Evolutionary conservation across 202 grass and related monocot species (phyloP), one percentile per base, ranked within the genome.

Genomic region (Panicum hallii): DNA sequence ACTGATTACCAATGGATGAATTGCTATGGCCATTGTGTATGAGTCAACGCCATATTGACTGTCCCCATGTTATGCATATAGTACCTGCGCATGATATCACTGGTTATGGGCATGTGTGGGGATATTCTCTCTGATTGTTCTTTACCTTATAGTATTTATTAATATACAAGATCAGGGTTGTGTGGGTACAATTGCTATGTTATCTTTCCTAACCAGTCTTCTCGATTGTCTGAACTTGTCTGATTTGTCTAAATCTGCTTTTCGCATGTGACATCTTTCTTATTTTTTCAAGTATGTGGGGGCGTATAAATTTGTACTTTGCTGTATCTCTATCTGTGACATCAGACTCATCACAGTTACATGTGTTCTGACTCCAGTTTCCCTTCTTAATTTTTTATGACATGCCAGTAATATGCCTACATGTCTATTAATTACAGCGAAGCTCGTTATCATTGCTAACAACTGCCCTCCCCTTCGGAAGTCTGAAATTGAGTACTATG

Each of bases 401-500:
- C 19, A 3, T 14, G 5, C 64, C 5, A 79, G 12, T 36, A 45
- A 85, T 78, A 11, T 47, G 16, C 79, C 75, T 9, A 48, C 46
- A 14, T 86, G 3, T 15, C 7, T 73, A 10, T 74, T 71, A 8
- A 22, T 72, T 85, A 8, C 89, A 91, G 89, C 88, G 9, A 94
- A 94, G 82, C 87, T 94, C 19, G 85, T 94, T 43, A 89, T 94
- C 64, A 89, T 94, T 78, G 70, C 83, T 67, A 94, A 91, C 83
- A 94, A 94, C 32, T 94, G 92, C 19, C 92, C 92, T 70, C 89
- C 91, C 5, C 81, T 94, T 4, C 79, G 89, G 9, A 94, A 91
- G 49, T 94, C 92, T 81, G 89, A 91, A 78, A 94, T 94, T 32
- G 92, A 94, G 80, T 94, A 91, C 83, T 94, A 91, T 52, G 92